Percentiles rank a stretch among this genome's conserved stretches.
Evolutionary conservation across 2,329 filamentous ascomycete genomes (phyloP).

Genomic region (Colletotrichum incanum): DNA sequence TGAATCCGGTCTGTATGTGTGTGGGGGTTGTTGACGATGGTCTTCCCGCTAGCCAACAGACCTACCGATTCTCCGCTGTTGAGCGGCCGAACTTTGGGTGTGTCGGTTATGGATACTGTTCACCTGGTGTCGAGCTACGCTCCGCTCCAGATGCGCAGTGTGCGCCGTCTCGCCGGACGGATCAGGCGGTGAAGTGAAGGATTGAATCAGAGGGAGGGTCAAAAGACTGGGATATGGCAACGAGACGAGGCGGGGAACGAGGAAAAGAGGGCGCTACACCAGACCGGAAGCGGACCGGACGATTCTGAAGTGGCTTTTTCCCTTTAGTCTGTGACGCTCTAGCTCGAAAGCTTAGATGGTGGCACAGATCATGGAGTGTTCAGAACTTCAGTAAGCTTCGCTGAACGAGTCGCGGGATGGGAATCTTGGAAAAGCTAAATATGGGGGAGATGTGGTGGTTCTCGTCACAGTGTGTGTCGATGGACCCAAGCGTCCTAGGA

Average conservation of each 20-base stretch:
- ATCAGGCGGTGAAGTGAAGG: not conserved
- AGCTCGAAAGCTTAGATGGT: constrained; percentile 15
- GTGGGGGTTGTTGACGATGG: not conserved
- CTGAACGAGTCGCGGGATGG: not conserved
- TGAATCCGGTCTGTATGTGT: not conserved
- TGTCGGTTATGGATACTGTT: not conserved
- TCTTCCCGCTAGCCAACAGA: not conserved
- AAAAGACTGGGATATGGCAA: not conserved
- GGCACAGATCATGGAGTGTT: constrained; percentile 11
- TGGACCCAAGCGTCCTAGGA: no score
- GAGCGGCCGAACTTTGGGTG: not conserved
- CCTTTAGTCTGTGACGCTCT: constrained; percentile 12
- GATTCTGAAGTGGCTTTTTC: constrained; percentile 25
- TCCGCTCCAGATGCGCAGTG: not conserved
- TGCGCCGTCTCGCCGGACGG: constrained; percentile 7
- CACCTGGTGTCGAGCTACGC: not conserved
- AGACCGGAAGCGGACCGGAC: constrained; percentile 16
- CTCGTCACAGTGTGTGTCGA: not conserved
- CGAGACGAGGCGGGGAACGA: not conserved
- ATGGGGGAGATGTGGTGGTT: not conserved
- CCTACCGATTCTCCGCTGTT: not conserved
- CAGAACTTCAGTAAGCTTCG: not conserved
- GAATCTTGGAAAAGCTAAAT: not conserved
- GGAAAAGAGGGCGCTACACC: not conserved
- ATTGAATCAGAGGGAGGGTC: not conserved